Evolutionary conservation across 2,329 filamentous ascomycete genomes (phyloP).

Genomic region (Neofusicoccum cordaticola): DNA sequence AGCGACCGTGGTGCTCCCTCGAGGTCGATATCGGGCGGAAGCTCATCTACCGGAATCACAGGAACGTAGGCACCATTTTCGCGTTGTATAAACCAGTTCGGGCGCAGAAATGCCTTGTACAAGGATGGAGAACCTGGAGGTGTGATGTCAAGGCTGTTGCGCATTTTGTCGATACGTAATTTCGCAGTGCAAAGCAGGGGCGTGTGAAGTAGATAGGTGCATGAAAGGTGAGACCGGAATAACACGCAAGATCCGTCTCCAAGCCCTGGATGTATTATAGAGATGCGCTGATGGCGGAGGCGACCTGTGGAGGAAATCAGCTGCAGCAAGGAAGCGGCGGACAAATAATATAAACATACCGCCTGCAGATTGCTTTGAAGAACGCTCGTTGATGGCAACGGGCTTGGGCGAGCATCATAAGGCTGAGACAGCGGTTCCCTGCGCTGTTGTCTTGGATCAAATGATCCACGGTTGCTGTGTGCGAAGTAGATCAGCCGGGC

Average conservation of each 20-base stretch:
- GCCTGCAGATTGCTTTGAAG: neutral
- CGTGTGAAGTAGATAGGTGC: neutral
- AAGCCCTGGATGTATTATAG: neutral
- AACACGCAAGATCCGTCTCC: no score
- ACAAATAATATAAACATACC: neutral
- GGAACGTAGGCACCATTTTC: slow-evolving; percentile 35
- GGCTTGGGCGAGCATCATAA: neutral
- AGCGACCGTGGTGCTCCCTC: slow-evolving; percentile 36
- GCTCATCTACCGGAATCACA: slow-evolving; percentile 43
- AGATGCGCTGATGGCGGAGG: neutral
- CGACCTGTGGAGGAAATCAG: neutral
- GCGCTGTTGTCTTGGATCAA: neutral
- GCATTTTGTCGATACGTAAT: neutral
- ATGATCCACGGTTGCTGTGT: neutral
- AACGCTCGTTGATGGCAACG: neutral
- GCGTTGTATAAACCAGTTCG: slow-evolving; percentile 40
- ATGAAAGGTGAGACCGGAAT: neutral
- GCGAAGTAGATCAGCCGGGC: neutral
- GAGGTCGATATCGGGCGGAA: slow-evolving; percentile 39
- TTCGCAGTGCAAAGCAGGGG: neutral
- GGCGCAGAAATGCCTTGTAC: slow-evolving; percentile 8
- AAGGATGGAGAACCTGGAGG: neutral
- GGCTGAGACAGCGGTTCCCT: neutral
- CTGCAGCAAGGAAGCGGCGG: neutral
- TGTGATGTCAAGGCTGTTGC: neutral